Evolutionary conservation across 768 basidiomycete genomes (phyloP), one percentile per base, ranked within the genome.

Genomic region (Boletus patriciae): DNA sequence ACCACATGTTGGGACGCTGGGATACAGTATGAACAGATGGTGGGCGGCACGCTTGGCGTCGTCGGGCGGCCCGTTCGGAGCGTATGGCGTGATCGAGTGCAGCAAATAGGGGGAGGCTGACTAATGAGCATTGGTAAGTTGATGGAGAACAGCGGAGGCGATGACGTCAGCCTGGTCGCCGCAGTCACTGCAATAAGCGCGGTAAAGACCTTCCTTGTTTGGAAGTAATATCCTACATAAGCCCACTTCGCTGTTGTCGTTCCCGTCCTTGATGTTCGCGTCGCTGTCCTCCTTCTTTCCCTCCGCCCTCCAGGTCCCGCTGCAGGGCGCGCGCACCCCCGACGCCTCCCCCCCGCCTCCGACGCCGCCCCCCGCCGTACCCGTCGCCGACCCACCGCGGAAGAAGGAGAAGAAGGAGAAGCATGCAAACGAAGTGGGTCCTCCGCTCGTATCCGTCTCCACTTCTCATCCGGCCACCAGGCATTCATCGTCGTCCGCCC

Each of bases 401-500:
- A 79, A 74, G 70, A 82, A 78, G 68, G 77, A 76, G 58, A 60
- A 59, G 57, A 54, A 46, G 40, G 62, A 62, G 60, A 75, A 73
- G 53, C 68, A 65, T 42, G 69, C 77, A 9, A 79, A 79, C 64
- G 83, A 85, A 75, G 83, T 82, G 50, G 48, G 73, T 61, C 16
- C 27, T 15, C 45, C 54, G 59, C 23, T 44, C 59, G 29, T 46
- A 47, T 34, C 15, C 50, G 52, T 43, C 41, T 49, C 33, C 50
- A 41, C 1, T 54, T 51, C 57, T 63, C 44, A 66, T 52, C 31
- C 13, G 12, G 31, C 50, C 47, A 25, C 5, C 68, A 95, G 93
- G 91, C 89, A 0, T 93, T 94, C 75, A 90, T 95, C 55, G 85
- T 96, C 66, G 94, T 96, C 53, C 85, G 91, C 48, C 94, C 94